Base-by-base conservation (phyloP, 208 protist species). In the Strigomonas culicis region DNA sequence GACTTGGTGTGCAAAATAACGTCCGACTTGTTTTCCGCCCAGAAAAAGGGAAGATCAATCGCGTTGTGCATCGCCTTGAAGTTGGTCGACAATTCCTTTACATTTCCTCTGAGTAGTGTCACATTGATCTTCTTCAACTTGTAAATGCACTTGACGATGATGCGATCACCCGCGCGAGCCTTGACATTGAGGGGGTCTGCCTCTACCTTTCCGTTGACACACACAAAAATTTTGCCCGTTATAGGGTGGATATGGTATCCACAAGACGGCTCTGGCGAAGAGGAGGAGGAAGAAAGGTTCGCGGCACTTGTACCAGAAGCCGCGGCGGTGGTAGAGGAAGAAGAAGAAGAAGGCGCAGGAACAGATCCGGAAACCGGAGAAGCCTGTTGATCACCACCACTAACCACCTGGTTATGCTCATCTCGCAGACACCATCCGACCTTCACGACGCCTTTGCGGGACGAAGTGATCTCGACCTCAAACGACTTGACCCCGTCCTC, bases 181-280 rank as follows among this genome's bases (percentile, higher is more conserved):
- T 72, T 85, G 19, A 82, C 72, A 39, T 80, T 83, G n/a, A 94
- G 68, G 19, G 79, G 70, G 52, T 73, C 60, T 13, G 57, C 68
- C 43, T 81, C 75, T 53, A 55, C 59, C 47, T 62, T 81, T 17
- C 68, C 59, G 43, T 64, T 70, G 17, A 85, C 66, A 66, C 84
- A 93, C 27, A 92, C 62, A 70, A 80, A 91, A n/a, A 95, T 68
- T 30, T 88, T 80, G 11, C 89, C 89, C 1, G 56, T 75, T 34
- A 62, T 44, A 0, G 75, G 59, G 31, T 91, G 77, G 59, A 95
- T 76, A 62, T 64, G 84, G 73, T 90, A 95, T 17, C 89, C 89
- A 53, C 84, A 91, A 17, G 76, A 86, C 3, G 88, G 88, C 46
- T 88, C 70, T 19, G 75, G 56, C 15, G 28, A 57, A 60, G 46